These are phyloP conservation scores for Vickermania ingenoplastis DNA, from an alignment of 208 protist species.

Conservation along the genomic window DNA sequence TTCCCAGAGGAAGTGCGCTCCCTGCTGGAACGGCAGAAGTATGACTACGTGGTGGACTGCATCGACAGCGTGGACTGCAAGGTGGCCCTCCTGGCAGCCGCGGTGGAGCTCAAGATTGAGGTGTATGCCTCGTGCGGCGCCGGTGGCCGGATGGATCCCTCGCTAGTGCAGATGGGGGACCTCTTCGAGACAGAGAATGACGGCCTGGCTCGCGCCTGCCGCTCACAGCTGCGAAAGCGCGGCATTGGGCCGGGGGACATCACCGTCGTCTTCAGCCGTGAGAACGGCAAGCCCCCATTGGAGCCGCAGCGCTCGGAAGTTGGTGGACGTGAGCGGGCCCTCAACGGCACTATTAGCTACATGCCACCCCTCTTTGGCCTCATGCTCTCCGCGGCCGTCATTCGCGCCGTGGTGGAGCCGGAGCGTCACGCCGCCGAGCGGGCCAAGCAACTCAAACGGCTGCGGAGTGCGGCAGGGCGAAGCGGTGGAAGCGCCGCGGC, in stretches of 20 bases:
- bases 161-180: conserved; percentile 43
- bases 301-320: conserved; percentile 69
- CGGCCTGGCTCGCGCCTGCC: conserved; percentile 52
- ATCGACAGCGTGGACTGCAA: conserved; percentile 90
- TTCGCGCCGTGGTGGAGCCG: conserved; percentile 55
- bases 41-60: conserved; percentile 84
- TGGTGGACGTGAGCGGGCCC: conserved; percentile 58
- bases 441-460: conserved; percentile 19
- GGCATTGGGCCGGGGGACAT: conserved; percentile 44
- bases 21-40: conserved; percentile 59
- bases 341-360: conserved; percentile 88
- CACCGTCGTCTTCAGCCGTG: conserved; percentile 56
- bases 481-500: conserved; percentile 5
- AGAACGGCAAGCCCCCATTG: conserved; percentile 44
- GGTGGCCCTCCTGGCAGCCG: conserved; percentile 56
- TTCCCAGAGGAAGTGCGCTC: conserved; percentile 56
- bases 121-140: conserved; percentile 79
- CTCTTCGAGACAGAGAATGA: conserved; percentile 79
- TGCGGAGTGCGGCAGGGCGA: conserved; percentile 19
- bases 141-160: conserved; percentile 72
- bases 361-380: conserved; percentile 85
- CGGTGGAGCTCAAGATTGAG: conserved; percentile 37
- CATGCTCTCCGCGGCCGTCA: conserved; percentile 58
- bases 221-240: conserved; percentile 48
- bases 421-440: conserved; percentile 32